Evolutionary conservation across 371 early-diverging fungal genomes (phyloP).

Genomic region (Dinochytrium kinnereticum): DNA sequence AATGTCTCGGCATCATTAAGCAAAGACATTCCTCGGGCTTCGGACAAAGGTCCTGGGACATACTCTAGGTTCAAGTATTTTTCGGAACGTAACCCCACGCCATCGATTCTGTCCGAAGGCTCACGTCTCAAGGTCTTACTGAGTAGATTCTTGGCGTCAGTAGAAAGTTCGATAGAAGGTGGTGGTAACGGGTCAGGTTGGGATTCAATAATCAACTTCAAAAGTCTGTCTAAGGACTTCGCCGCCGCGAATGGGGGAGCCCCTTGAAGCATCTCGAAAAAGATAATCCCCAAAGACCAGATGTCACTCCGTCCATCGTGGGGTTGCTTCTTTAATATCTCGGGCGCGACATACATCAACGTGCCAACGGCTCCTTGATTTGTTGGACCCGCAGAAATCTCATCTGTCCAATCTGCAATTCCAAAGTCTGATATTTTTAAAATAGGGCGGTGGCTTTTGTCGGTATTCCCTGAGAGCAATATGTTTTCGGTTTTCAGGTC

Average conservation of each 20-base stretch:
- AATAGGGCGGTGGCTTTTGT: not conserved
- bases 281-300: conserved; percentile 33
- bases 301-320: conserved; percentile 26
- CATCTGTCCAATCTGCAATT: conserved; percentile 16
- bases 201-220: conserved; percentile 15
- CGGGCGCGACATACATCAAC: conserved; percentile 34
- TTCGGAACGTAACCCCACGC: conserved; percentile 6
- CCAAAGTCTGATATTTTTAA: conserved; percentile 45
- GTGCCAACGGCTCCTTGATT: conserved; percentile 24
- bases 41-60: conserved; percentile 18
- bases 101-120: conserved; percentile 15
- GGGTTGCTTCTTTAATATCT: conserved; percentile 22
- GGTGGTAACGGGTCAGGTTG: conserved; percentile 23
- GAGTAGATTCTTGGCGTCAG: conserved; percentile 5
- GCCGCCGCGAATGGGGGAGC: conserved; percentile 23
- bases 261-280: conserved; percentile 24
- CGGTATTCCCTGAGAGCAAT: conserved; percentile 13
- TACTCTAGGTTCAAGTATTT: conserved; percentile 33
- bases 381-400: not conserved
- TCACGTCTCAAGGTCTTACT: conserved; percentile 27
- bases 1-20: not conserved
- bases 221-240: conserved; percentile 17
- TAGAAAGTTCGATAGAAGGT: conserved; percentile 4
- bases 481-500: conserved; percentile 40
- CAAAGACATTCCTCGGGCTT: not conserved